A percentile compares a stretch with the other conserved stretches of the same genome.
Evolutionary conservation across 306 rosid species (phyloP).

Genomic region (Vigna radiata): DNA sequence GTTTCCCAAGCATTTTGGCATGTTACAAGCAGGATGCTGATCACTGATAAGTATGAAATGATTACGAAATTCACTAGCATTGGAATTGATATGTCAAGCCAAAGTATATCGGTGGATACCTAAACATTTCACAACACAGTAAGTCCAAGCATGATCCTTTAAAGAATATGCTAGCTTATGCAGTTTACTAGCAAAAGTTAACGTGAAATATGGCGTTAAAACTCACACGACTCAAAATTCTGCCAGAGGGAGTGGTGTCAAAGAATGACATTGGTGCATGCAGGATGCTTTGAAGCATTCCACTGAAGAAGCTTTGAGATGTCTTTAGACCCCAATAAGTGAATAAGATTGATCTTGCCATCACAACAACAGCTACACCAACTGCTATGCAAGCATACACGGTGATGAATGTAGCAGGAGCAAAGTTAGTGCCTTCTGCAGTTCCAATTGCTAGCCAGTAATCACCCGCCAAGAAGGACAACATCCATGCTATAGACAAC

Average conservation of each 20-base stretch:
- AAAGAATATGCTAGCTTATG: constrained; percentile 14
- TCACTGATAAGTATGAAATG: constrained; percentile 56
- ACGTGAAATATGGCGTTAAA: not conserved
- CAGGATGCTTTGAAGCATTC: constrained; percentile 67
- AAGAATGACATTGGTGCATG: constrained; percentile 96
- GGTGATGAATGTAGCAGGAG: constrained; percentile 58
- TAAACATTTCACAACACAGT: constrained; percentile 40
- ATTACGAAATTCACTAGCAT: constrained; percentile 52
- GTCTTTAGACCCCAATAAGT: constrained; percentile 73
- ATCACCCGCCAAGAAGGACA: constrained; percentile 63
- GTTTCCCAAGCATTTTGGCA: constrained; percentile 89
- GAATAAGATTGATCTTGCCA: constrained; percentile 52
- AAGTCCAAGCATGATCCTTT: constrained; percentile 10
- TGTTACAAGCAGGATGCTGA: constrained; percentile 60
- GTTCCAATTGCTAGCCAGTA: constrained; percentile 89
- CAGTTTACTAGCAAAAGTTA: not conserved
- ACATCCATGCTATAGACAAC: constrained; percentile 60
- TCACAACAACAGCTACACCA: constrained; percentile 46
- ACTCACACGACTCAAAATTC: constrained; percentile 88
- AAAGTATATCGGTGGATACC: constrained; percentile 87
- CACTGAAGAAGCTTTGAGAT: constrained; percentile 69
- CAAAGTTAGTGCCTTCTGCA: constrained; percentile 49
- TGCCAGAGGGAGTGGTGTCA: constrained; percentile 94
- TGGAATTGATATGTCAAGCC: constrained; percentile 71
- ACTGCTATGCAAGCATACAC: constrained; percentile 69